These are phyloP conservation scores for Hirschfeldia incana DNA, from an alignment of 345 rosid species.

Conservation along the genomic window DNA sequence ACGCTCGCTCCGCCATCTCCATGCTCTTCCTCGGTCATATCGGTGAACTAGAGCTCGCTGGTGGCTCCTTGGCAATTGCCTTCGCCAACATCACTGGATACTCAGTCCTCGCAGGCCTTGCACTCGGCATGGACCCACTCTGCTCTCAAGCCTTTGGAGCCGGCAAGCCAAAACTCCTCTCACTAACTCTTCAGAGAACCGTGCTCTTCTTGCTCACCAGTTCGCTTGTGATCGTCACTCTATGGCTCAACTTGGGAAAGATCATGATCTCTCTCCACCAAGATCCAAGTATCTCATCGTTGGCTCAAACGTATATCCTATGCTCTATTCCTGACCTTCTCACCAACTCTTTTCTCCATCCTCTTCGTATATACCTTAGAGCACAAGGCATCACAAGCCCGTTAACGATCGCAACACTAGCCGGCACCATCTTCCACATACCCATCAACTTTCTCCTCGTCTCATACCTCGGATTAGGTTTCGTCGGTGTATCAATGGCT, in stretches of 20 bases:
- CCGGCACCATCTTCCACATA: slow-evolving; percentile 67
- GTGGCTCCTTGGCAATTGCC: slow-evolving; percentile 90
- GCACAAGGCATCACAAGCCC: slow-evolving; percentile 94
- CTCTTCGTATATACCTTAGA: slow-evolving; percentile 96
- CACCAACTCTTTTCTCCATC: slow-evolving; percentile 77
- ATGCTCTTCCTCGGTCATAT: slow-evolving; percentile 93
- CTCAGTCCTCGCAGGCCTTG: slow-evolving; percentile 88
- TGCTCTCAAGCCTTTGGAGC: slow-evolving; percentile 97
- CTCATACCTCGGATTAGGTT: slow-evolving; percentile 55
- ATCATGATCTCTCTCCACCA: slow-evolving; percentile 66
- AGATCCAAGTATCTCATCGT: slow-evolving; percentile 58
- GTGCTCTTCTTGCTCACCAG: slow-evolving; percentile 66
- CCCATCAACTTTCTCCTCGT: slow-evolving; percentile 66
- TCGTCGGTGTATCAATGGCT: slow-evolving; percentile 73
- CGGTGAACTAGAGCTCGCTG: slow-evolving; percentile 85
- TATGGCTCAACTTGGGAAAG: slow-evolving; percentile 76
- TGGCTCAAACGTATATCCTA: slow-evolving; percentile 70
- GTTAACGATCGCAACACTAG: slow-evolving; percentile 64
- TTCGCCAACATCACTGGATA: slow-evolving; percentile 92
- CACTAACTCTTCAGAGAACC: slow-evolving; percentile 78
- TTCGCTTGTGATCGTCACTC: slow-evolving; percentile 58
- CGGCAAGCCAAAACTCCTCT: slow-evolving; percentile 74
- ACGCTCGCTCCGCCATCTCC: slow-evolving; percentile 80
- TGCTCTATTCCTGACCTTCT: slow-evolving; percentile 85
- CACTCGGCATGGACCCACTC: slow-evolving; percentile 93